A percentile compares a stretch with the other conserved stretches of the same genome.
Evolutionary conservation across 345 rosid genomes (phyloP).

Genomic region (Jatropha curcas): DNA sequence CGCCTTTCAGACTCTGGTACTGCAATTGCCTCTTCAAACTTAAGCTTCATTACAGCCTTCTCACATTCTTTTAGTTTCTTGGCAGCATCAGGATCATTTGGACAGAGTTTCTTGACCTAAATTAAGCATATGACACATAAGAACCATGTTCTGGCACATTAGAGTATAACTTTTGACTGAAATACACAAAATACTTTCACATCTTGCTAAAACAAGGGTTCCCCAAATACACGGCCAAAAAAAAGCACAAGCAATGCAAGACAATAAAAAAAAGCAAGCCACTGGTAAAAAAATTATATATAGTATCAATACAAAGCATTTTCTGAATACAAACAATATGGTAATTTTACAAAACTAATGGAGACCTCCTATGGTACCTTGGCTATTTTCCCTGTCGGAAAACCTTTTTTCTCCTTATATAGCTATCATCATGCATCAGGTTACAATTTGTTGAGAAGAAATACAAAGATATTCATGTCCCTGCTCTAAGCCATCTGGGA

Average conservation of each 20-base stretch:
- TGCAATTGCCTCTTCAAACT: slow-evolving; percentile 96
- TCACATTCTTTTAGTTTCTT: slow-evolving; percentile 90
- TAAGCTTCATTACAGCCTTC: slow-evolving; percentile 89
- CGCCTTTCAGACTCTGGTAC: slow-evolving; percentile 68
- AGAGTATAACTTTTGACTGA: neutral
- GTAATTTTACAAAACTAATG: neutral
- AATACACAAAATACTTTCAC: neutral
- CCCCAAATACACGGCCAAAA: neutral
- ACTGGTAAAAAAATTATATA: no score
- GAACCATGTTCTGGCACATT: neutral
- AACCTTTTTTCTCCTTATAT: neutral
- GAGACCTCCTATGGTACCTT: neutral
- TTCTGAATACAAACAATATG: neutral
- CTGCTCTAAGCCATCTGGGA: neutral
- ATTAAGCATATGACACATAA: slow-evolving; percentile 24
- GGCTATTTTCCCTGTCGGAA: neutral
- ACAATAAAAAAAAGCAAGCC: neutral
- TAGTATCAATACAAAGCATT: neutral
- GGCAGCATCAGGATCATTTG: slow-evolving; percentile 93
- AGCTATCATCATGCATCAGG: neutral
- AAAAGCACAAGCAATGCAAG: neutral
- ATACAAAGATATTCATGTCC: neutral
- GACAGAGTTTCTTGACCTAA: slow-evolving; percentile 80
- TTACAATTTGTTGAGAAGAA: neutral
- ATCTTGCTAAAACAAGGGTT: neutral